Evolutionary conservation across 495 filamentous ascomycete species (phyloP), one percentile per base, ranked within the genome.

Genomic region (Penicillium lagena): DNA sequence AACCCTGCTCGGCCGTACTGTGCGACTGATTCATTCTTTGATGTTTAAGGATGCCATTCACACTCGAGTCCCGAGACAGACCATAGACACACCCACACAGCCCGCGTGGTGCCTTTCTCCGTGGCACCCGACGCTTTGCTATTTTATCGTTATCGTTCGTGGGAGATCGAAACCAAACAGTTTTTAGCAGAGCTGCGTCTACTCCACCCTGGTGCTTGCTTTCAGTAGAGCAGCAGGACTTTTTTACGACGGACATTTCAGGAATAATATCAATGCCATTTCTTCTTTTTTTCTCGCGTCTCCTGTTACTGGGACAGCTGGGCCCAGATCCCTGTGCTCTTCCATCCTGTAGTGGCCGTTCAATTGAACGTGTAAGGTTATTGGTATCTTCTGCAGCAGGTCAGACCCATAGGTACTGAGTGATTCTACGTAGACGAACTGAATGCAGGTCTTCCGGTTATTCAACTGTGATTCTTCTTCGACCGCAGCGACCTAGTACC

Each of bases 101-200:
- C 62, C 56, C 64, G 66, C 68, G 54, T 66, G 67, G 63, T 63
- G 60, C 61, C 64, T 54, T 52, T 43, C 51, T 53, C 22, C 22
- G 51, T 65, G 69, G 67, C 62, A 58, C 47, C 58, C 49, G 61
- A 63, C 56, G 68, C 60, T 54, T 65, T 56, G 52, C 59, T 63
- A 62, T 67, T 64, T 63, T 49, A 66, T 68, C 55, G 64, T 74
- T 74, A 34, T 34, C 71, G 69, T 73, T 73, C 68, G 71, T 75
- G 71, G 71, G 57, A 75, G 63, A 75, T 64, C 63, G 68, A 75
- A 73, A 67, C 68, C 66, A 65, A 68, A 70, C 69, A 67, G 71
- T 67, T 72, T 74, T 68, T 75, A 75, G 71, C 71, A 75, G 71
- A 51, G 57, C 71, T 67, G 71, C 69, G 71, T 75, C 71, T 73